Evolutionary conservation across 768 basidiomycete genomes (phyloP).

Genomic region (Hydnomerulius pinastri): DNA sequence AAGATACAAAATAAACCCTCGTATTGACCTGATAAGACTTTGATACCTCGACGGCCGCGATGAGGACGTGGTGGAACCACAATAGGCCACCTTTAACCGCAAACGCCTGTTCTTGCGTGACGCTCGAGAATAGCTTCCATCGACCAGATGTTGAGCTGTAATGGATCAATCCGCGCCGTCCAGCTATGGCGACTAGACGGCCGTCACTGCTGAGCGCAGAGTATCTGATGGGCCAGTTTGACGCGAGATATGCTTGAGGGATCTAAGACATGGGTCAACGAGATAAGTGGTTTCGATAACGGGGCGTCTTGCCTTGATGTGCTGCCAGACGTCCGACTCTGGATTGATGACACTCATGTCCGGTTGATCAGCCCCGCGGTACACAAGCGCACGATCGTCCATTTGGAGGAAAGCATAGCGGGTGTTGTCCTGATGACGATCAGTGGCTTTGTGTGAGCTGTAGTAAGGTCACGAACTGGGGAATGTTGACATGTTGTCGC

Average conservation of each 20-base stretch:
- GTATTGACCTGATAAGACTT: conserved; percentile 71
- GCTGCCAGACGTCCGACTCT: conserved; percentile 97
- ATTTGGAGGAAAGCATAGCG: conserved; percentile 94
- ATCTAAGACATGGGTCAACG: conserved; percentile 52
- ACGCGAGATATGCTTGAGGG: conserved; percentile 82
- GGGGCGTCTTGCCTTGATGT: conserved; percentile 68
- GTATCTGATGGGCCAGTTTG: conserved; percentile 94
- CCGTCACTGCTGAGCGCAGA: conserved; percentile 91
- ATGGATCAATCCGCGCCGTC: conserved; percentile 86
- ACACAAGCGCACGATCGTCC: conserved; percentile 92
- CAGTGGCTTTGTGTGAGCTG: neutral
- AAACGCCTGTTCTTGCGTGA: conserved; percentile 85
- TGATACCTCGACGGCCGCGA: conserved; percentile 84
- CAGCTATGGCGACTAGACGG: conserved; percentile 88
- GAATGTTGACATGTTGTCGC: conserved; percentile 90
- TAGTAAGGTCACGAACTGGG: conserved; percentile 56
- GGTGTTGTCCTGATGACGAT: conserved; percentile 78
- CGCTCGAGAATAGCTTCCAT: conserved; percentile 88
- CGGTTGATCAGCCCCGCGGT: conserved; percentile 95
- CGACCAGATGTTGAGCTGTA: conserved; percentile 93
- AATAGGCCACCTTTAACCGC: conserved; percentile 86
- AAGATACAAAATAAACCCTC: neutral
- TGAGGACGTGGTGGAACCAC: conserved; percentile 96
- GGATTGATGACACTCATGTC: conserved; percentile 99
- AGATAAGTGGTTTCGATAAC: neutral